Percentiles rank a stretch among this genome's conserved stretches.
Conservation (phyloP, 768 basidiomycete species). For the Boletus sp. region DNA sequence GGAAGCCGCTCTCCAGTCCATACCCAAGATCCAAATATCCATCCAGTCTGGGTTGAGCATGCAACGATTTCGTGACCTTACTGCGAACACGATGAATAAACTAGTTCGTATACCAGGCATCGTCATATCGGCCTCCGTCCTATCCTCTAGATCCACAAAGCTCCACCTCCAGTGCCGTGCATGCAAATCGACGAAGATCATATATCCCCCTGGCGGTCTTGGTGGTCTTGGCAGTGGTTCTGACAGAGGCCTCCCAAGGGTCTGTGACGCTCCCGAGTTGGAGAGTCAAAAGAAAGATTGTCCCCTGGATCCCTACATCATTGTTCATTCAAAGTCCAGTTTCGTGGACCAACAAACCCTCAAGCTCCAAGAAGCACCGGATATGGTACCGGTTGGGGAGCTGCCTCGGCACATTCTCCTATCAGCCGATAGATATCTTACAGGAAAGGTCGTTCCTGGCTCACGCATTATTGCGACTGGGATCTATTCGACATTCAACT, state of each 20-base stretch:
- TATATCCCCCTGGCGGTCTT: constrained; percentile 75
- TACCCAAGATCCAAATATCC: constrained; percentile 82
- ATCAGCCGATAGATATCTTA: constrained; percentile 86
- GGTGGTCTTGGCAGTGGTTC: constrained; percentile 88
- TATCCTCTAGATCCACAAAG: constrained; percentile 90
- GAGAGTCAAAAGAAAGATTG: constrained; percentile 93
- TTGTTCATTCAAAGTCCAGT: constrained; percentile 89
- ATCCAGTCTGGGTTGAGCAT: constrained; percentile 89
- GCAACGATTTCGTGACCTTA: constrained; percentile 90
- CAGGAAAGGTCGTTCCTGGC: constrained; percentile 92
- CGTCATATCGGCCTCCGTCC: constrained; percentile 93
- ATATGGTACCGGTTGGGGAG: constrained; percentile 99
- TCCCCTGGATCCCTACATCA: constrained; percentile 92
- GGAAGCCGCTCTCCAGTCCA: constrained; percentile 46
- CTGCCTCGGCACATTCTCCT: constrained; percentile 93
- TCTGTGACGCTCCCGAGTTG: constrained; percentile 77
- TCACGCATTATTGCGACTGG: constrained; percentile 95
- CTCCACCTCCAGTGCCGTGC: constrained; percentile 91
- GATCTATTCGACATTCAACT: constrained; percentile 94
- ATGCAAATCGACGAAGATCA: constrained; percentile 75
- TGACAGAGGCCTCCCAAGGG: constrained; percentile 80
- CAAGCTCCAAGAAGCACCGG: constrained; percentile 97
- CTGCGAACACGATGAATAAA: constrained; percentile 92
- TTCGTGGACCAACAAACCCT: constrained; percentile 96
- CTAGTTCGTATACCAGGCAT: constrained; percentile 97